Evolutionary conservation across 495 filamentous ascomycete genomes (phyloP), one percentile per base, ranked within the genome.

Genomic region (Podospora pseudoanserina): DNA sequence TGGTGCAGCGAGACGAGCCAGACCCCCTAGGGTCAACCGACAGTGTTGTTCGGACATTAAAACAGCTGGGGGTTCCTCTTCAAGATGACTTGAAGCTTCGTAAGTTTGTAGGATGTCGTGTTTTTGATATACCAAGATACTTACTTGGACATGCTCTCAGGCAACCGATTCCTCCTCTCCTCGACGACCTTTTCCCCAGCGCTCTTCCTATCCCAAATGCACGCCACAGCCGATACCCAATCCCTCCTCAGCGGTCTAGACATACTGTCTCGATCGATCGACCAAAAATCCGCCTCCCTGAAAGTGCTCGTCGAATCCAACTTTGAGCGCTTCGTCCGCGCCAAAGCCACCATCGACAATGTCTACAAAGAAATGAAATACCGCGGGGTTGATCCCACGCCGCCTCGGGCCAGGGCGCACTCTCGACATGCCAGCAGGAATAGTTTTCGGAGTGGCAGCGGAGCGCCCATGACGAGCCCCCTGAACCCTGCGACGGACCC

Each of bases 291-390:
- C 1, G 95, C 93, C 0, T 96, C 93, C 4, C 80, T 99, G 49
- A 99, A 99, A 76, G 91, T 96, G 1, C 85, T 99, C 3, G 95
- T 99, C 27, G 95, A 99, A 78, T 92, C 91, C 32, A 98, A 99
- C 74, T 99, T 99, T 73, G 96, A 99, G 79, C 89, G 93, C 39
- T 99, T 99, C 78, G 94, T 99, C 39, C 88, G 90, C 13, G 95
- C 96, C 6, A 99, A 99, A 76, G 90, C 92, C 3, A 97, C 93
- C 6, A 98, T 99, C 69, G 95, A 99, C 79, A 93, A 93, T 81
- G 95, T 99, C 53, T 99, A 99, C 78, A 93, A 87, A 49, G 96
- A 98, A 79, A 98, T 99, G 95, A 92, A 93, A 63, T 92, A 91
- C 64, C 90, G 92, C 72, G 92, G 92, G 3, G 84, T 79, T 6